phyloP scores from a whole-genome alignment of 2,329 filamentous ascomycete genomes.

The Ceratocystis huliohia region DNA sequence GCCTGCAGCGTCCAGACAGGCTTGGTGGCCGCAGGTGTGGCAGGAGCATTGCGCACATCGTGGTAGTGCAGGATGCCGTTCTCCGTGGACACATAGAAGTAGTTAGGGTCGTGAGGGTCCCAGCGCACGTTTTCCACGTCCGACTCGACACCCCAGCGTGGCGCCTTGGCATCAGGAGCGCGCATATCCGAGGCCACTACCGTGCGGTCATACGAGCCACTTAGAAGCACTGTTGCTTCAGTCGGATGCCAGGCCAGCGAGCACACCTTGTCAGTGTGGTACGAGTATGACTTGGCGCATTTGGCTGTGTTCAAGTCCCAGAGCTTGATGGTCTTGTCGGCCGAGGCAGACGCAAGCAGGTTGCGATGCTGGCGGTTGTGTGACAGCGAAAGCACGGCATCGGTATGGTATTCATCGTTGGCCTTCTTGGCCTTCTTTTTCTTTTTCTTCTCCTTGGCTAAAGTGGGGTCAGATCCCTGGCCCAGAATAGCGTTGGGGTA shows the following conservation, averaged over 20 bases:
- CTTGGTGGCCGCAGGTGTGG: constrained; percentile 62
- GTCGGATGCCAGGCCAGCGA: constrained; percentile 83
- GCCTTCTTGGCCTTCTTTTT: constrained; percentile 81
- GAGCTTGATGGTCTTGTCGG: constrained; percentile 92
- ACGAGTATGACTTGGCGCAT: constrained; percentile 88
- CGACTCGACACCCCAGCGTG: constrained; percentile 86
- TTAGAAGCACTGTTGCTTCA: constrained; percentile 78
- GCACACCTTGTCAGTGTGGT: constrained; percentile 97
- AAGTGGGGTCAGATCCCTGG: constrained; percentile 46
- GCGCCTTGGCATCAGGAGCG: constrained; percentile 66
- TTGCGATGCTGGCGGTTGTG: constrained; percentile 91
- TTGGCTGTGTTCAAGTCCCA: constrained; percentile 90
- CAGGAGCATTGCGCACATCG: constrained; percentile 65
- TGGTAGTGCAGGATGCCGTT: constrained; percentile 85
- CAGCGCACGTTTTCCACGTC: constrained; percentile 88
- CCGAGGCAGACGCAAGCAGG: constrained; percentile 84
- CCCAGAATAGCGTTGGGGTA: constrained; percentile 95
- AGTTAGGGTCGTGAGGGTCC: constrained; percentile 87
- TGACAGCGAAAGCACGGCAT: constrained; percentile 79
- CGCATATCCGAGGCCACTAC: constrained; percentile 94
- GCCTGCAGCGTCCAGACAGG: constrained; percentile 91
- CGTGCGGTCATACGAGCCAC: constrained; percentile 88
- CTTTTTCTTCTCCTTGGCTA: constrained; percentile 60
- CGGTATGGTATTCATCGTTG: constrained; percentile 87
- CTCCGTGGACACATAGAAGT: constrained; percentile 92